Conservation (phyloP, 257 asterid species). For the Jacaranda mimosifolia region DNA sequence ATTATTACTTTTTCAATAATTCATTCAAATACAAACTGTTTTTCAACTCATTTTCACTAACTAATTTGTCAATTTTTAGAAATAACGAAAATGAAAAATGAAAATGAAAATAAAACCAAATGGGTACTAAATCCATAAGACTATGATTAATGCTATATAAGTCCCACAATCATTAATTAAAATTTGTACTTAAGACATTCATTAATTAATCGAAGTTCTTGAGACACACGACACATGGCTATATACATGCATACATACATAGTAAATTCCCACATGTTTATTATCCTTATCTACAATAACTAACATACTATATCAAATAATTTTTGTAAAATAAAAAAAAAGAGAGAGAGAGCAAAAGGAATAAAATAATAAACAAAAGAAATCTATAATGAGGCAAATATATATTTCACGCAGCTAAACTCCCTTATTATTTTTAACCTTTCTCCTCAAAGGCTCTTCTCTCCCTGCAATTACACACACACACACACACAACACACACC, state of each 20-base stretch:
- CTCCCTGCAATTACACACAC: conserved; percentile 12
- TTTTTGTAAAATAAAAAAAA: neutral
- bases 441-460: conserved; percentile 28
- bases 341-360: neutral
- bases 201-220: no score
- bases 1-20: no score
- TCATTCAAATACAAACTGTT: no score
- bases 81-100: no score
- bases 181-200: no score
- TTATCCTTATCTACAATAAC: neutral
- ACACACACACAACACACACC: conserved; percentile 6
- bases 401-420: neutral
- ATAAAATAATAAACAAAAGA: neutral
- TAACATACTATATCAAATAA: neutral
- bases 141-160: no score
- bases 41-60: no score
- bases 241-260: conserved; percentile 27
- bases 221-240: conserved; percentile 5
- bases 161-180: no score
- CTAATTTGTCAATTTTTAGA: no score
- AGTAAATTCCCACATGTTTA: neutral
- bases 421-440: neutral
- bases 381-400: neutral
- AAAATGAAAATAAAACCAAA: no score
- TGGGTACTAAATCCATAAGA: no score